Evolutionary conservation across 176 grass and related monocot genomes (phyloP), one percentile per base, ranked within the genome.

Genomic region (Eragrostis nindensis): DNA sequence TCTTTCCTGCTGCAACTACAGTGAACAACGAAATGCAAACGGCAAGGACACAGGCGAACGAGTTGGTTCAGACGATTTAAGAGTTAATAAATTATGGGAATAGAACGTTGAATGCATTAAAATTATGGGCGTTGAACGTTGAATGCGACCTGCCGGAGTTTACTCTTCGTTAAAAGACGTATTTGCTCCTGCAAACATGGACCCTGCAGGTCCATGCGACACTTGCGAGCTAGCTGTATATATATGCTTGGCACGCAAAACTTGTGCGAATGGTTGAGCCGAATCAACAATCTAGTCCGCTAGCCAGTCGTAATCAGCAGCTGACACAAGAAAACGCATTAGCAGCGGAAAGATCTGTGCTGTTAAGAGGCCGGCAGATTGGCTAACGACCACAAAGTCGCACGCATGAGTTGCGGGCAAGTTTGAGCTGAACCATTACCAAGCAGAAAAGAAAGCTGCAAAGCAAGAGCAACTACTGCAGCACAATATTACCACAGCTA

Each of bases 161-260:
- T 11, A 44, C 15, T 9, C 66, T 0, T 65, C 18, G 68, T 24
- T 21, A 32, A 11, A 22, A 53, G 29, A 57, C n/a, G 40, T 27
- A 70, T 32, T 48, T 65, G 70, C 16, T 62, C n/a, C 27, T 76
- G 75, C 75, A 36, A 49, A 16, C 45, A 48, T 66, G 44, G 39
- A 10, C 76, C 25, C 2, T 61, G 24, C 63, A 54, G 19, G 36
- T 2, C 8, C 77, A 79, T 30, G 63, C 53, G 63, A 68, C n/a
- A 39, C 54, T 55, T n/a, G 24, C 70, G 70, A 73, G 59, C 80
- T 40, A 63, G 3, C 21, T 7, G 46, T 24, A 53, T 6, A 25
- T 24, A 53, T 6, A 25, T 25, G 30, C 11, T 41, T 26, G 30
- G 14, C 62, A 54, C 19, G 27, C 21, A 64, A 27, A 12, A 14